phyloP scores from a whole-genome alignment of 305 asterid species.

The Ilex paraguariensis region DNA sequence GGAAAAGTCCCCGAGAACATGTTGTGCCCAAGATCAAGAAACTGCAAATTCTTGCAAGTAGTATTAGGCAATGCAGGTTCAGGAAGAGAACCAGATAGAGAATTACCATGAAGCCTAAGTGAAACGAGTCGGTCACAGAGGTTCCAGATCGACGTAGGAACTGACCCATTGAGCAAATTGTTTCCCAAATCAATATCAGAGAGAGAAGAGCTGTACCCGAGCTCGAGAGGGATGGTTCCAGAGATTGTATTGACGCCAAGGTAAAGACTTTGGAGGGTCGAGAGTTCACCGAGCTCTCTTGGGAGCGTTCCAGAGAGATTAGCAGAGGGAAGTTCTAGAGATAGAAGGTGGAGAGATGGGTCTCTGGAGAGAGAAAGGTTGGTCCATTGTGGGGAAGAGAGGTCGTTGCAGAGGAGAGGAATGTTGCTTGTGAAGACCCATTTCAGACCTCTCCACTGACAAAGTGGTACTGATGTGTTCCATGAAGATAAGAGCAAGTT shows the following conservation, averaged over 20 bases:
- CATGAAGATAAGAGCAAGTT: conserved; percentile 66
- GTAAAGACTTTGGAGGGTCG: conserved; percentile 61
- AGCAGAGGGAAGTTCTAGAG: conserved; percentile 87
- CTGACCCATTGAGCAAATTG: conserved; percentile 59
- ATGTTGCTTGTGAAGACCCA: conserved; percentile 69
- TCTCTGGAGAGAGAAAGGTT: conserved; percentile 41
- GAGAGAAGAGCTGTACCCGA: conserved; percentile 72
- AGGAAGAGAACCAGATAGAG: conserved; percentile 71
- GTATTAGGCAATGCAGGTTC: conserved; percentile 78
- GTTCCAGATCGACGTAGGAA: conserved; percentile 91
- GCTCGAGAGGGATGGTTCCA: conserved; percentile 82
- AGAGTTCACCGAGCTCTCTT: conserved; percentile 70
- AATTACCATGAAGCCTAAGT: conserved; percentile 67
- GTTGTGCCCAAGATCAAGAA: conserved; percentile 90
- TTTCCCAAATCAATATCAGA: conserved; percentile 79
- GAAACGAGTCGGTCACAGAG: conserved; percentile 73
- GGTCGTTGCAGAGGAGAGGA: conserved; percentile 43
- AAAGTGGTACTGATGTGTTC: conserved; percentile 74
- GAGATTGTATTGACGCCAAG: conserved; percentile 64
- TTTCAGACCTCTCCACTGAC: conserved; percentile 88
- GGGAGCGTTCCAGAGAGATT: conserved; percentile 83
- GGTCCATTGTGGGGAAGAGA: conserved; percentile 79
- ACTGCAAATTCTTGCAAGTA: conserved; percentile 50
- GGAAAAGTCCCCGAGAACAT: conserved; percentile 67
- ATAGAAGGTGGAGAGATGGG: conserved; percentile 57